phyloP scores from a whole-genome alignment of 2,329 filamentous ascomycete species.

The Fusarium xylarioides region DNA sequence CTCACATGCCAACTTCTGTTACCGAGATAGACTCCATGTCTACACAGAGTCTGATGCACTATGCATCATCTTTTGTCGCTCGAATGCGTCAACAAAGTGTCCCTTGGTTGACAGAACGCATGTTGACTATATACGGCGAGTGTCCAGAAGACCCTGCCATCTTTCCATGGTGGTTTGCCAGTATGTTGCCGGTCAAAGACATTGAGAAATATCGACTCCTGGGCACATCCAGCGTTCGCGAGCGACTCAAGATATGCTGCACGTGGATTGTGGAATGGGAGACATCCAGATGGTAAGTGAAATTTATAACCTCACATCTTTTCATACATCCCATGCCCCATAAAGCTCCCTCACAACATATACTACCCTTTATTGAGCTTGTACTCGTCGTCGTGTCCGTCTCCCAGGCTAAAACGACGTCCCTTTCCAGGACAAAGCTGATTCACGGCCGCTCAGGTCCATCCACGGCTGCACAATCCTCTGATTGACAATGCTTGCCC shows the following conservation, averaged over 20 bases:
- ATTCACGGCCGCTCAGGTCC: slow-evolving; percentile 44
- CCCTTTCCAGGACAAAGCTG: slow-evolving; percentile 41
- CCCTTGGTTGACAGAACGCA: slow-evolving; percentile 77
- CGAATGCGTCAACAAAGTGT: slow-evolving; percentile 75
- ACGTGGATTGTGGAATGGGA: slow-evolving; percentile 81
- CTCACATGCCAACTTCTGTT: slow-evolving; percentile 4
- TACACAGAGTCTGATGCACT: slow-evolving; percentile 74
- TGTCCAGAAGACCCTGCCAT: slow-evolving; percentile 78
- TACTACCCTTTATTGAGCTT: background rate
- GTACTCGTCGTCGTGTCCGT: slow-evolving; percentile 15
- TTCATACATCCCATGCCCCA: background rate
- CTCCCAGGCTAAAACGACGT: slow-evolving; percentile 34
- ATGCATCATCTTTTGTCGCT: slow-evolving; percentile 72
- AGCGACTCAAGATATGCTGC: slow-evolving; percentile 84
- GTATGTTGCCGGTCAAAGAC: slow-evolving; percentile 79
- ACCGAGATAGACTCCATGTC: slow-evolving; percentile 59
- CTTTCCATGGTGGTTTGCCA: slow-evolving; percentile 93
- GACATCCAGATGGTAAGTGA: slow-evolving; percentile 74
- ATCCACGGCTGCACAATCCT: slow-evolving; percentile 46
- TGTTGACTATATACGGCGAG: slow-evolving; percentile 78
- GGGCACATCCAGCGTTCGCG: slow-evolving; percentile 76
- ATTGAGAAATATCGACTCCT: slow-evolving; percentile 82
- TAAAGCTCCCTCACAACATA: background rate
- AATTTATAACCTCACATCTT: background rate
- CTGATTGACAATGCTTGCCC: slow-evolving; percentile 36